Conservation (phyloP, 148 eudicot genomes). For the Camellia lanceoleosa region DNA sequence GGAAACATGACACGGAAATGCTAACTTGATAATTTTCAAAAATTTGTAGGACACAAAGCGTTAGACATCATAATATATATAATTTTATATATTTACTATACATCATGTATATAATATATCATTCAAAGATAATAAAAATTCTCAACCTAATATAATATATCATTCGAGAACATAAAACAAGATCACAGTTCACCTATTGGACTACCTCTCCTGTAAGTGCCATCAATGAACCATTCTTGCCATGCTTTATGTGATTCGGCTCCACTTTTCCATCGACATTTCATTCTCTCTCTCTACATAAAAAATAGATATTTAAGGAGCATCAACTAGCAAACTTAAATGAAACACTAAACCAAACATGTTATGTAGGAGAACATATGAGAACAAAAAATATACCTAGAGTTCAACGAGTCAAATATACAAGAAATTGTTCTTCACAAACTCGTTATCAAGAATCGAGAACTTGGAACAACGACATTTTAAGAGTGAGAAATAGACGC, state of each 20-base stretch:
- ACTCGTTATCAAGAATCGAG: not conserved
- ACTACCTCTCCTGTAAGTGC: constrained; percentile 50
- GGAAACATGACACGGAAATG: too few relatives aligned
- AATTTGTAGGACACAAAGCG: too few relatives aligned
- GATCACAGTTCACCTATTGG: not conserved
- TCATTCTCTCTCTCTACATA: constrained; percentile 73
- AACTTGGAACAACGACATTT: not conserved
- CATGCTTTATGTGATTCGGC: constrained; percentile 60
- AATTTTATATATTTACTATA: too few relatives aligned
- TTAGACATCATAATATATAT: too few relatives aligned
- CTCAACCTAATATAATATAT: too few relatives aligned
- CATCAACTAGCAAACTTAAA: constrained; percentile 9
- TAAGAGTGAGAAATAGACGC: not conserved
- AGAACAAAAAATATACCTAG: not conserved
- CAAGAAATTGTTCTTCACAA: not conserved
- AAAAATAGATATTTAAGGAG: not conserved
- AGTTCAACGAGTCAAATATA: not conserved
- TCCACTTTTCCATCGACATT: constrained; percentile 92
- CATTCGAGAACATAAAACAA: not conserved
- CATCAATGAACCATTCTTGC: constrained; percentile 49
- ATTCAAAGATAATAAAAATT: too few relatives aligned
- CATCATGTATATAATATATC: too few relatives aligned
- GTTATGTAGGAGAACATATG: constrained; percentile 1
- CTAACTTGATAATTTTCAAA: too few relatives aligned
- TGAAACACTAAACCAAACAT: constrained; percentile 1